Evolutionary conservation across 1,284 basidiomycete genomes (phyloP), one percentile per base, ranked within the genome.

Genomic region (Ceratorhiza oryzae-sativae): DNA sequence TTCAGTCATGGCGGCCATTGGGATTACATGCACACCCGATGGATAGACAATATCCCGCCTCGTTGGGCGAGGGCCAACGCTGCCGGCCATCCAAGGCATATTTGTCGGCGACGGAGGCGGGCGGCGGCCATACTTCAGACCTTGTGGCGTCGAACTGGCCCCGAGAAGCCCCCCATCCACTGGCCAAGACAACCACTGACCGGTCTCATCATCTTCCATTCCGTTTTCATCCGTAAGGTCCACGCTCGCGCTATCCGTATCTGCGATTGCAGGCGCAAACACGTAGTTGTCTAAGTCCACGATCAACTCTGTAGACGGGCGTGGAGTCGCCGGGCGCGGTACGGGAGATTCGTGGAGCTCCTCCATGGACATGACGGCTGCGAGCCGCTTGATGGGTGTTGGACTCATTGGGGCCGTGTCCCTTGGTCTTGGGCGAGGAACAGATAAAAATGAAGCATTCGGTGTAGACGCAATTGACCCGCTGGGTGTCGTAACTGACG

Each of bases 51-150:
- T 27, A 18, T 68, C 65, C 12, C 58, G 34, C 20, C 58, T n/a
- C 34, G 58, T 56, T 25, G 34, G 34, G 10, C 65, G 51, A 2
- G 51, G 65, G 1, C 62, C 62, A 15, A 39, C 65, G 51, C 45
- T 68, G 25, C 49, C 65, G n/a, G 65, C 65, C 36, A 68, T 45
- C 49, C 49, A 68, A 20, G 65, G 65, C n/a, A 68, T 25, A 41
- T 42, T 68, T 12, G 65, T 68, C 20, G 65, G 65, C 36, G 65
- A 68, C 5, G 65, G 65, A 32, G 65, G 65, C n/a, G 65, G 65
- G 1, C 65, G 32, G 10, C 48, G 27, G 5, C 58, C 58, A 53
- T 20, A 49, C 46, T 49, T 49, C 15, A 20, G 9, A 36, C 9
- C 42, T 15, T 27, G 23, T 5, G 58, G 25, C 12, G 20, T 27